A percentile compares a stretch with the other conserved stretches of the same genome.
These are phyloP conservation scores for Kluyveromyces aestuarii DNA, from an alignment of 805 yeast species.

Conservation along the genomic window DNA sequence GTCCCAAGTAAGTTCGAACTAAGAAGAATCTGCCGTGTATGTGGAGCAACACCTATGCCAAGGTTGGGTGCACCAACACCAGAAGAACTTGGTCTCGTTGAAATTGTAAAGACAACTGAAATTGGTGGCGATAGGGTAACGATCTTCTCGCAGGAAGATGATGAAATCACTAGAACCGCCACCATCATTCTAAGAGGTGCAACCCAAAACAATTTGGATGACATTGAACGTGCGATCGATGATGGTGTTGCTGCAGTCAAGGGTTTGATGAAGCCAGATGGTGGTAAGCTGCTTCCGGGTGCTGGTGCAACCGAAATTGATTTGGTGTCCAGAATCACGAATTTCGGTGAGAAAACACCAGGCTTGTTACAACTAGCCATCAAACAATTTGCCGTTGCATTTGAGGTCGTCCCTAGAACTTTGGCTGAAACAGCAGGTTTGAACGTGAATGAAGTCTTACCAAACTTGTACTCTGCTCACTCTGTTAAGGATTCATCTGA, in stretches of 20 bases:
- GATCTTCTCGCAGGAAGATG: conserved; percentile 68
- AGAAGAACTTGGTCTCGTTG: conserved; percentile 85
- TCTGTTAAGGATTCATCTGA: conserved; percentile 27
- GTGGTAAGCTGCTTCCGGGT: conserved; percentile 77
- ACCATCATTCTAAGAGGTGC: conserved; percentile 95
- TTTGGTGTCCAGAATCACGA: conserved; percentile 66
- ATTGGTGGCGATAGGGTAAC: conserved; percentile 98
- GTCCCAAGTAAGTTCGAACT: conserved; percentile 92
- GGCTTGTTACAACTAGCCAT: conserved; percentile 90
- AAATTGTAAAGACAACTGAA: conserved; percentile 81
- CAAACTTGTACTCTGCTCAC: conserved; percentile 84
- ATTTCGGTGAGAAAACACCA: conserved; percentile 88
- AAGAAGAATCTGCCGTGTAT: conserved; percentile 88
- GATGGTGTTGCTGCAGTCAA: conserved; percentile 92
- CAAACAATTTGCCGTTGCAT: conserved; percentile 87
- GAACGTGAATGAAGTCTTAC: conserved; percentile 81
- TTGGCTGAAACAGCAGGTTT: conserved; percentile 92
- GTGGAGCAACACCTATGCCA: conserved; percentile 95
- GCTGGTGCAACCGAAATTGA: conserved; percentile 95
- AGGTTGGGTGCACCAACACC: conserved; percentile 92
- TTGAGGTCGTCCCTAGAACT: conserved; percentile 88
- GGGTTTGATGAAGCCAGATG: conserved; percentile 74
- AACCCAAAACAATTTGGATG: conserved; percentile 87
- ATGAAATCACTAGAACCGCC: conserved; percentile 65
- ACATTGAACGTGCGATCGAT: conserved; percentile 93